Base-by-base conservation (phyloP, 179 eudicot species). In the Vitellaria paradoxa region DNA sequence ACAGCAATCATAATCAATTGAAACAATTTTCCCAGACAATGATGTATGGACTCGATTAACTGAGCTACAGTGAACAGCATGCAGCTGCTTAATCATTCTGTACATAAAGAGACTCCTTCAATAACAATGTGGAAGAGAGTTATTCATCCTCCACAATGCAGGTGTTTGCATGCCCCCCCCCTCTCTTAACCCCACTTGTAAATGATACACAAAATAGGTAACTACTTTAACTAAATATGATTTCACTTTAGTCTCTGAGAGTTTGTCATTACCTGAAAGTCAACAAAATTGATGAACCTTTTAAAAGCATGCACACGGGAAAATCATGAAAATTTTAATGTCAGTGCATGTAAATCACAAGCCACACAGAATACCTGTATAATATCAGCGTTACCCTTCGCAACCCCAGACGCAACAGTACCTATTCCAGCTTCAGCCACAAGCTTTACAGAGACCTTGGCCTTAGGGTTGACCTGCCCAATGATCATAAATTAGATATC, bases 401-500 rank as follows among this genome's bases (percentile, higher is more conserved):
- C 98, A 70, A 96, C 99, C 84, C 99, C 99, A 70, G 99, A 96
- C 66, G 99, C 99, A 85, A 96, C 93, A 62, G 98, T 96, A 74
- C 99, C 99, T 76, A 96, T 96, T 42, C 99, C 99, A 85, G 97
- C 99, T 92, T 96, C 98, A 59, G 97, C 99, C 70, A 94, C 99
- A 21, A 96, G 97, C 82, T 96, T 96, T 77, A 96, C 99, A 11
- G 99, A 96, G 30, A 96, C 99, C 84, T 96, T 96, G 75, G 99
- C 98, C 82, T 81, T 96, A 17, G 99, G 99, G 71, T 96, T 96
- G 78, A 96, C 92, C 98, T 96, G 87, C 74, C 70, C 46, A 81
- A 82, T 65, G 13, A 21, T 68, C 37, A 67, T 11, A 71, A 81
- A 61, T 67, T 65, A 72, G n/a, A 64, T 55, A 13, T 67, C 5